Conservation (phyloP, 345 rosid species). For the Eucalyptus cladocalyx region DNA sequence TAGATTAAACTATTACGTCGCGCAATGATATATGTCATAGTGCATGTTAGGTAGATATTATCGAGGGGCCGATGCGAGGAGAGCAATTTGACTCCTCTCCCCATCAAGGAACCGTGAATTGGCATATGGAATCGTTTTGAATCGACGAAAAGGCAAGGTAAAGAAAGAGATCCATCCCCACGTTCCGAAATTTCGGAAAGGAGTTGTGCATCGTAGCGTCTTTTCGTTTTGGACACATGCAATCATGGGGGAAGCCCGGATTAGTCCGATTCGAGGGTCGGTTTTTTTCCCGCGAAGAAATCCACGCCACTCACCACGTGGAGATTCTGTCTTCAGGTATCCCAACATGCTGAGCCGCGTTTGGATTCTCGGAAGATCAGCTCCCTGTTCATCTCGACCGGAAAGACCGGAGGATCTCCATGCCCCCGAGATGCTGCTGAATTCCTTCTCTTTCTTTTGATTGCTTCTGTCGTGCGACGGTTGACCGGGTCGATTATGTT, state of each 20-base stretch:
- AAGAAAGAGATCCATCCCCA: not conserved
- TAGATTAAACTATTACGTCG: accelerated
- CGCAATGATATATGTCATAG: accelerated
- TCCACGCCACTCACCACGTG: not conserved
- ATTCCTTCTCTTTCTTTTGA: not conserved
- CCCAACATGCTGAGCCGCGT: not conserved
- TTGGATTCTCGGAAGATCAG: not conserved
- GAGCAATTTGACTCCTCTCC: not conserved
- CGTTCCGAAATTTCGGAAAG: not conserved
- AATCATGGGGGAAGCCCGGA: not conserved
- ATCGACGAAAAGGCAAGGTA: not conserved
- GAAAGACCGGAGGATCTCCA: not conserved
- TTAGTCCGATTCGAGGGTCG: not conserved
- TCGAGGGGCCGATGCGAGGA: not conserved
- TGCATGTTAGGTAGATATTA: not conserved
- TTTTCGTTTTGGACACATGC: not conserved
- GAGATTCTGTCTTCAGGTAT: not conserved
- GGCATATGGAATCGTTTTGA: not conserved
- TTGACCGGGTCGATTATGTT: not conserved
- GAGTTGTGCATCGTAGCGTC: not conserved
- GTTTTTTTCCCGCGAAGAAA: not conserved
- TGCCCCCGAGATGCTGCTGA: not conserved
- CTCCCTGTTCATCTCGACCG: not conserved
- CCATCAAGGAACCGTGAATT: not conserved
- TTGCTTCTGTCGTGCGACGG: not conserved